Evolutionary conservation across 176 grass and related monocot species (phyloP), one percentile per base, ranked within the genome.

Genomic region (Oryza glaberrima): DNA sequence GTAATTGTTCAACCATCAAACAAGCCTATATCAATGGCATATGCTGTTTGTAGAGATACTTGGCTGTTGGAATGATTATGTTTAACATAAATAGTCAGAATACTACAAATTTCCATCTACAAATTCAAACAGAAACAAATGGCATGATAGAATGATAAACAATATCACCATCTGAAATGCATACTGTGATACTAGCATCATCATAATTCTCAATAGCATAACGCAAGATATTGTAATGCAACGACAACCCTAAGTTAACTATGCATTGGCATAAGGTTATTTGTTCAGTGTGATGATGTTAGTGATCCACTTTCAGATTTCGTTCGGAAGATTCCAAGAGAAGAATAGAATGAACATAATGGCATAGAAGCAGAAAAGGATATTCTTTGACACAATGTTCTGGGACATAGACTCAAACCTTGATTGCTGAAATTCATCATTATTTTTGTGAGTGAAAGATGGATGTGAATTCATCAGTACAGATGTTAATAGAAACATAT

Each of bases 321-420:
- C 47, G 6, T 82, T 64, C 40, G 8, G 36, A 69, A 64, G 4
- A 44, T 25, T 58, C 52, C 58, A 63, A 23, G 20, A 61, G 58
- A 22, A 76, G 41, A 75, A 75, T 45, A 70, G 8, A 83, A 67
- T 78, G 11, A 75, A 83, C 67, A 85, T 79, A 75, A 63, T 34
- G 6, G 52, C 75, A 81, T 74, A 44, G 17, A 14, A 49, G 56
- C 70, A 86, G 11, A 86, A 77, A 90, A 97, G 95, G 95, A 98
- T 98, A 98, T 98, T 98, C 79, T 91, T 98, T 76, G 89, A 91
- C 70, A 94, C 82, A 30, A 98, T 93, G 79, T 88, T 86, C 77
- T 94, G 88, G 69, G 95, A 98, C 95, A 98, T 98, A 45, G 90
- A 75, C 79, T 98, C 92, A 19, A 98, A 98, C 84, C 95, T 91